Conservation (phyloP, 106 monocot genomes). For the Phalaenopsis equestris region DNA sequence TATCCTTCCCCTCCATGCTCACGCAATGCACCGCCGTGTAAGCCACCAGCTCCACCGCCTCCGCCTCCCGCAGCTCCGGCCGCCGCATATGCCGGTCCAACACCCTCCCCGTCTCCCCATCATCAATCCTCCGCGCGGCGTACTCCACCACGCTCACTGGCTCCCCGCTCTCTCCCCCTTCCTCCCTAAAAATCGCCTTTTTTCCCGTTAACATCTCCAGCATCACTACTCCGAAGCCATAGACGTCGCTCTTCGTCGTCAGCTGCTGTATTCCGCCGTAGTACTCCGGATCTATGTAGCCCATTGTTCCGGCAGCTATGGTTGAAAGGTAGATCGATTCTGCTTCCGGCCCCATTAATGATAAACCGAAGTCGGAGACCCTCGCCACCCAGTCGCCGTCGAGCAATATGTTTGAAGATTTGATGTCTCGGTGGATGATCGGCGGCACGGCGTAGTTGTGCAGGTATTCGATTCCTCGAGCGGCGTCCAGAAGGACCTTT, state of each 20-base stretch:
- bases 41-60: constrained; percentile 74
- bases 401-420: constrained; percentile 62
- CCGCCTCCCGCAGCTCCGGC: constrained; percentile 46
- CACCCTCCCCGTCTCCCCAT: constrained; percentile 33
- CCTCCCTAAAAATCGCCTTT: constrained; percentile 42
- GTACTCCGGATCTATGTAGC: constrained; percentile 66
- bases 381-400: constrained; percentile 43
- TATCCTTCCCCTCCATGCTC: constrained; percentile 33
- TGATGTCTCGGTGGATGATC: constrained; percentile 68
- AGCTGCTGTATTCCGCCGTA: constrained; percentile 45
- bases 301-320: constrained; percentile 41
- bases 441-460: constrained; percentile 55
- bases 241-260: constrained; percentile 56
- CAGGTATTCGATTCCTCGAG: constrained; percentile 49
- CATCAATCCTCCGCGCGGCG: constrained; percentile 50
- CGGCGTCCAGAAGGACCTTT: constrained; percentile 42
- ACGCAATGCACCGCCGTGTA: constrained; percentile 69
- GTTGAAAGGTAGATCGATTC: constrained; percentile 12
- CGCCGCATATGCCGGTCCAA: constrained; percentile 46
- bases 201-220: constrained; percentile 40
- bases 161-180: constrained; percentile 29
- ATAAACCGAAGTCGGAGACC: constrained; percentile 61
- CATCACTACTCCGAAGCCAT: constrained; percentile 41
- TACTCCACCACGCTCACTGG: constrained; percentile 76
- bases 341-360: constrained; percentile 33